Conservation (phyloP, 2,329 filamentous ascomycete genomes). For the Monilinia fructigena region DNA sequence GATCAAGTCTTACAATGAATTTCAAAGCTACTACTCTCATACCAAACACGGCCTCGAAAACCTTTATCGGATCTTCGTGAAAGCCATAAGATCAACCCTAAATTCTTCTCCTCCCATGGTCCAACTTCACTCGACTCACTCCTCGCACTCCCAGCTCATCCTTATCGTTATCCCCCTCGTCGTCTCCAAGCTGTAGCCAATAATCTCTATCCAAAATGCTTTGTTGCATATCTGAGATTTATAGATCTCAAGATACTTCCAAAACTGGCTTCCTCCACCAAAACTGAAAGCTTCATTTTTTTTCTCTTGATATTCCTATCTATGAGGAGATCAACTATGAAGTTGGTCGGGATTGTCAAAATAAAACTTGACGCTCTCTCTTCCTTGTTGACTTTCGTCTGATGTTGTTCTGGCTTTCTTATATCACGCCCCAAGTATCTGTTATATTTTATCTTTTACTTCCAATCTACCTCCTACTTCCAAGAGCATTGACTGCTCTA, state of each 20-base stretch:
- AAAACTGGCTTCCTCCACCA: not conserved
- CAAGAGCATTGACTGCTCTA: not conserved
- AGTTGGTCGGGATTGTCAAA: not conserved
- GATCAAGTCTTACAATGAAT: too few relatives aligned
- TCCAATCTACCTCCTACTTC: not conserved
- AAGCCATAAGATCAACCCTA: not conserved
- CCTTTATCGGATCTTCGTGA: not conserved
- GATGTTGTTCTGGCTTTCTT: not conserved
- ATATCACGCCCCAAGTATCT: not conserved
- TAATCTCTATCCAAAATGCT: not conserved
- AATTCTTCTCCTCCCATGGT: not conserved
- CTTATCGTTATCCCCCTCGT: not conserved
- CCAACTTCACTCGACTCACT: not conserved
- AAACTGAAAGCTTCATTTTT: not conserved
- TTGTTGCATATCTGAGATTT: not conserved
- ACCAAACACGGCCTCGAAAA: not conserved
- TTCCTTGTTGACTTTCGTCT: not conserved
- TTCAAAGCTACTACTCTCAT: not conserved
- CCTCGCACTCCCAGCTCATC: not conserved
- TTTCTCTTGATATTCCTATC: not conserved
- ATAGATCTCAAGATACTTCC: not conserved
- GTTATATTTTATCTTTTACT: not conserved
- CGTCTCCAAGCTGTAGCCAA: not conserved
- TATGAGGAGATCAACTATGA: not conserved
- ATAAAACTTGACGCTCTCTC: not conserved